Evolutionary conservation across 106 monocot species (phyloP), one percentile per base, ranked within the genome.

Genomic region (Posidonia australis): DNA sequence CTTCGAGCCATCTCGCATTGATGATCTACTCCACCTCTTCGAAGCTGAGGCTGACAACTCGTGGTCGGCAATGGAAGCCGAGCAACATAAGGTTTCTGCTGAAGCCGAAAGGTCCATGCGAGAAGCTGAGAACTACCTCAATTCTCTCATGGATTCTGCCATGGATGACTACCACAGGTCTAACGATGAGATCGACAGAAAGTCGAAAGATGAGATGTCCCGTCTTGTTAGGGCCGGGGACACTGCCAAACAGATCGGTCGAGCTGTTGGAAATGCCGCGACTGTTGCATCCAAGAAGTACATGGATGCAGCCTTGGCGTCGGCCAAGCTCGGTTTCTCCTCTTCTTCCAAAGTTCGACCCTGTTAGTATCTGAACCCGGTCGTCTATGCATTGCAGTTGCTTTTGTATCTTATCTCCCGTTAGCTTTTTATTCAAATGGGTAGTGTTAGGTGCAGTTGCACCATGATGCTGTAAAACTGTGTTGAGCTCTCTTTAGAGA

Each of bases 1-100:
- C 64, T 79, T 79, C 72, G 45, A n/a, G n/a, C n/a, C n/a, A n/a
- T n/a, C 72, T 24, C 25, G 20, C 26, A 60, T 79, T 60, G 83
- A 83, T 10, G 47, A 55, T 18, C 79, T 79, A 42, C 59, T 79
- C 41, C 19, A 24, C 5, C 69, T 70, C 72, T 79, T 83, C 70
- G 73, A 73, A 66, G 72, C 19, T 4, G 79, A 83, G 70, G 73
- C 83, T 65, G 31, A 52, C 45, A 48, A 41, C 10, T 73, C 73
- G 2, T 74, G 60, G 66, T 47, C 66, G 5, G 44, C 76, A 32
- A 62, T 56, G 46, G 75, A 63, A 29, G 72, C 69, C 46, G 55
- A 63, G 55, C 63, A 51, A 68, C 61, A 20, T 27, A 42, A 32
- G 32, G 51, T 56, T 2, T 63, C 28, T 10, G 9, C 44, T 41